Evolutionary conservation across 83 land plant genomes (phyloP), one percentile per base, ranked within the genome.

Genomic region (Diphasiastrum complanatum): DNA sequence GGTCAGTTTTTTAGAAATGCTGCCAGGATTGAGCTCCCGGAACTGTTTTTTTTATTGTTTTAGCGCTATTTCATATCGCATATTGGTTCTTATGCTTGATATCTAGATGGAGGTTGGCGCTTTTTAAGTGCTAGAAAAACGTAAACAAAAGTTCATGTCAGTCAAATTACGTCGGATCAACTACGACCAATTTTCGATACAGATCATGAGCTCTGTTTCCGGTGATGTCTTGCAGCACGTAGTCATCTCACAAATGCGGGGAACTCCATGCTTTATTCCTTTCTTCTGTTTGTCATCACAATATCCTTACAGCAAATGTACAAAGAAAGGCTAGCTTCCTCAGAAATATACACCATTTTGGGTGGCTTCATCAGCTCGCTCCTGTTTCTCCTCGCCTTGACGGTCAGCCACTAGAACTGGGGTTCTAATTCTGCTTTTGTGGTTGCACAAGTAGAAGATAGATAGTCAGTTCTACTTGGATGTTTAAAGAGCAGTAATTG

Each of bases 311-410:
- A 86, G 69, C 89, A 83, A 50, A 70, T 90, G 80, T 75, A 90
- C 47, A 77, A 80, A 60, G 91, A 77, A 43, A 86, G 79, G 70
- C 66, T 90, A 47, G 96, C 92, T 24, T 90, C 96, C 5, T 67
- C 96, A 2, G 91, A 90, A 76, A 18, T 83, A 38, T 83, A 74
- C 69, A 90, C 96, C 5, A 85, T 90, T 46, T 60, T 81, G 47
- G 96, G 96, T 48, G 96, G 96, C 16, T 86, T 90, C 55, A 68
- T 74, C 40, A 86, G 92, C 53, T 83, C 96, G 19, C 76, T 90
- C 19, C 57, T 86, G 19, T 90, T 90, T 64, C 83, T 90, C 40
- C 65, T 79, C 27, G 38, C 70, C 18, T 69, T 90, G 25, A 90
- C 96, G 11, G 96, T 90, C 34, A 81, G 31, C 36, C 33, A 18